Conservation (phyloP, 345 rosid species). For the Lenwebbia sp. region DNA sequence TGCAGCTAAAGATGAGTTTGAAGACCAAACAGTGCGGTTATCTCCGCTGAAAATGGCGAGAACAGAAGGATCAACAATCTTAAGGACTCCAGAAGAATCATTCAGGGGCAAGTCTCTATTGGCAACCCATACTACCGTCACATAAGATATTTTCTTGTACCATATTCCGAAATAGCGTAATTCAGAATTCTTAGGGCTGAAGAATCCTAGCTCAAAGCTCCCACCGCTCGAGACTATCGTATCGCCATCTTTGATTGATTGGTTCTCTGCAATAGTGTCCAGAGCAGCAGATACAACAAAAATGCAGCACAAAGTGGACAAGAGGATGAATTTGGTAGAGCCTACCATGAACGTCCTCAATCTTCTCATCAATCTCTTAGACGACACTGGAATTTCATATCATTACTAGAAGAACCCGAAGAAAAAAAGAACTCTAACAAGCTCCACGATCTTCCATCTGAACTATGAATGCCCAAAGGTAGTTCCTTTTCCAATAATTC, state of each 20-base stretch:
- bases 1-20: slow-evolving; percentile 5
- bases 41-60: slow-evolving; percentile 6
- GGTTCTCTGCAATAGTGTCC: not conserved
- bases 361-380: not conserved
- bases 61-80: not conserved
- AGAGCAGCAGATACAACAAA: not conserved
- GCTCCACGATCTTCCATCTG: not conserved
- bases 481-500: not conserved
- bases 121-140: slow-evolving; percentile 35
- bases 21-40: slow-evolving; percentile 13
- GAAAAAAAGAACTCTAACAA: not conserved
- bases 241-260: slow-evolving; percentile 6
- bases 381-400: not conserved
- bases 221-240: slow-evolving; percentile 7
- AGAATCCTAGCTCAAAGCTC: slow-evolving; percentile 30
- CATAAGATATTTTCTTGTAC: slow-evolving; percentile 14
- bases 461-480: not conserved
- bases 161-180: slow-evolving; percentile 30
- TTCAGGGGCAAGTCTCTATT: slow-evolving; percentile 25
- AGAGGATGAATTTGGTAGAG: not conserved
- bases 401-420: not conserved
- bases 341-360: not conserved
- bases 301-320: not conserved
- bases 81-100: slow-evolving; percentile 10
- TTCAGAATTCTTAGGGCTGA: slow-evolving; percentile 8